Evolutionary conservation across 2,329 filamentous ascomycete species (phyloP).

Genomic region (Fusarium cyanostomum): DNA sequence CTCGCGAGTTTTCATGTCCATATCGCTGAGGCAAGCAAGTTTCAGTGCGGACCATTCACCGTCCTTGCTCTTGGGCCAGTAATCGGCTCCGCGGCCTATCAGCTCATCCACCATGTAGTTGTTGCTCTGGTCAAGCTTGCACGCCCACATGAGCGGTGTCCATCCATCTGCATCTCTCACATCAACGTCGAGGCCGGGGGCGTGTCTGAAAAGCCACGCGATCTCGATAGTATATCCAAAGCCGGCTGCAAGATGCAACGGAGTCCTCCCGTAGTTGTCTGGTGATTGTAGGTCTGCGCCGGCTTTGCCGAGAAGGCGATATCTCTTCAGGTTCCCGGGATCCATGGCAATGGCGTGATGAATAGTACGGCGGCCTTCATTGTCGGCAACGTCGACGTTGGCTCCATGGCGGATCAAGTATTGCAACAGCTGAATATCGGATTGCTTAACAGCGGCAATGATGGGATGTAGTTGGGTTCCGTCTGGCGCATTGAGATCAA

Average conservation of each 20-base stretch:
- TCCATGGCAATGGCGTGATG: background rate
- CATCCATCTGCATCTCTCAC: background rate
- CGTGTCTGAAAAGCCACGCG: background rate
- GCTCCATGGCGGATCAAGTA: background rate
- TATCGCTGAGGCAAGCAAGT: too few relatives aligned
- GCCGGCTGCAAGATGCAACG: background rate
- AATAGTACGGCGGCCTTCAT: background rate
- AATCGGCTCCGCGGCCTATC: background rate
- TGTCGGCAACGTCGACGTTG: background rate
- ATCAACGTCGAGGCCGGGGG: background rate
- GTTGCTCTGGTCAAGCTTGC: background rate
- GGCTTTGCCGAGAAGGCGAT: background rate
- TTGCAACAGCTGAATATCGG: background rate
- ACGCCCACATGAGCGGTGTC: slow-evolving; percentile 8
- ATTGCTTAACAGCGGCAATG: background rate
- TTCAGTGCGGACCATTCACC: slow-evolving; percentile 2
- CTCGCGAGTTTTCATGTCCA: too few relatives aligned
- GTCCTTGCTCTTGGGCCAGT: background rate
- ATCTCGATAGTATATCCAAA: too few relatives aligned
- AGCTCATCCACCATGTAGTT: background rate
- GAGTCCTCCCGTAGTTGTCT: background rate
- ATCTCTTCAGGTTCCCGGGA: too few relatives aligned
- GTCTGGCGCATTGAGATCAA: background rate
- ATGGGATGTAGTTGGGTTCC: background rate
- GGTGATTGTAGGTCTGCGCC: background rate